Evolutionary conservation across 1,284 basidiomycete species (phyloP), one percentile per base, ranked within the genome.

Genomic region (Phylloboletellus chloephorus): DNA sequence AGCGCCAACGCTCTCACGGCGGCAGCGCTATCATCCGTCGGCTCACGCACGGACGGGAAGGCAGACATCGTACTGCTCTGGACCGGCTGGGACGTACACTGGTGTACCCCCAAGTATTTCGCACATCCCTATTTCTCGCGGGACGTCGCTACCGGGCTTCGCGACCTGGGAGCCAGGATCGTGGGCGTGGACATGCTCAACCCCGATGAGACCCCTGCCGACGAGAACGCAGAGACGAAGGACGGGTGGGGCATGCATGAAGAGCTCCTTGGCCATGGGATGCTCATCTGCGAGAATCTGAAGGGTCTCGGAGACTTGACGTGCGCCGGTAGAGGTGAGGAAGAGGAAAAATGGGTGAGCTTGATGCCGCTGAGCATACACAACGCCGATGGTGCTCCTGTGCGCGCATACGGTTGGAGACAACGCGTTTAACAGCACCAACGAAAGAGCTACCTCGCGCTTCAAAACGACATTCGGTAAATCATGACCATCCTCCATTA

Each of bases 231-330:
- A 2, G 39, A 30, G 39, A 47, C 35, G 0, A 36, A 32, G 7
- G 48, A 47, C 16, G 54, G 49, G 15, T 64, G 54, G 47, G 71
- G 63, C 7, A 72, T 73, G 36, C 84, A 87, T 50, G 63, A 76
- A 30, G 63, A 61, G 2, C 57, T 84, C 6, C 67, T 87, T 7
- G 76, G 76, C 17, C 66, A 64, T 1, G 79, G 74, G 0, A 69
- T 71, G 1, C 51, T 82, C 7, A 79, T 86, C 42, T 79, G 72
- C n/a, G 82, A 85, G 64, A 86, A 85, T 45, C 50, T 86, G 50
- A 73, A 5, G 67, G 20, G 78, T 73, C 50, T 57, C 79, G 47
- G 67, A 64, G 15, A 30, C 36, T 50, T 54, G 16, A 57, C 77
- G 22, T 42, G 52, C 35, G 51, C 7, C 3, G 37, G 19, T 8